These are phyloP conservation scores for Quercus phellos DNA, from an alignment of 331 rosid genomes.

Conservation along the genomic window DNA sequence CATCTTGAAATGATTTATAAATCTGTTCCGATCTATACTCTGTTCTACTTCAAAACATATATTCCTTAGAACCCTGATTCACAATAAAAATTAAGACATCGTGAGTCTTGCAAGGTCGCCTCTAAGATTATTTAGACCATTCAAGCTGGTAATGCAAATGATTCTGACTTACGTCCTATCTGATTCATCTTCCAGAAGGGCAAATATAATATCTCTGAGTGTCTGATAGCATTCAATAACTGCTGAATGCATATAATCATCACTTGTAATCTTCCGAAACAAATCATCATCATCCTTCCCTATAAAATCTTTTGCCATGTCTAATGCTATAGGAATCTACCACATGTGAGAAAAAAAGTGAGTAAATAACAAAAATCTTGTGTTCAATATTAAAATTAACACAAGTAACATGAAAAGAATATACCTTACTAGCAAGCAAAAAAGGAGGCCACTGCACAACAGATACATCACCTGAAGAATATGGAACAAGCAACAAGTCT, in stretches of 20 bases:
- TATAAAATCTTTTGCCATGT: constrained; percentile 92
- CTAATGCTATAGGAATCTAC: constrained; percentile 95
- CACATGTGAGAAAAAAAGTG: constrained; percentile 26
- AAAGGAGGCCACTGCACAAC: constrained; percentile 99
- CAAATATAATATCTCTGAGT: constrained; percentile 48
- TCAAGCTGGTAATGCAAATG: constrained; percentile 3
- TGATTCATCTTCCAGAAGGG: constrained; percentile 43
- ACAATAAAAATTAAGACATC: constrained; percentile 17
- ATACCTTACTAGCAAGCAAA: constrained; percentile 97
- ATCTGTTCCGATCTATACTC: constrained; percentile 24
- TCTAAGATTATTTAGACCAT: background rate
- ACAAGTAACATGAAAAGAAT: constrained; percentile 16
- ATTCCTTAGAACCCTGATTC: constrained; percentile 42
- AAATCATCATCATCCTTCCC: constrained; percentile 71
- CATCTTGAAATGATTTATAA: constrained; percentile 68
- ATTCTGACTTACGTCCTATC: constrained; percentile 59
- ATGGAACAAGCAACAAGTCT: constrained; percentile 86
- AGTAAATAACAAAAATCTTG: constrained; percentile 4
- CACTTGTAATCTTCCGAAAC: constrained; percentile 60
- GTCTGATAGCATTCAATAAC: constrained; percentile 90
- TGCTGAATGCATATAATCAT: constrained; percentile 78
- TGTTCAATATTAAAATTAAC: constrained; percentile 7
- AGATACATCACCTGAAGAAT: constrained; percentile 45
- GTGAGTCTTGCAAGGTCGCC: background rate
- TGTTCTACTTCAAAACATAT: constrained; percentile 40